Evolutionary conservation across 352 stramenopile genomes (phyloP).

Genomic region (Pythium dissotocum): DNA sequence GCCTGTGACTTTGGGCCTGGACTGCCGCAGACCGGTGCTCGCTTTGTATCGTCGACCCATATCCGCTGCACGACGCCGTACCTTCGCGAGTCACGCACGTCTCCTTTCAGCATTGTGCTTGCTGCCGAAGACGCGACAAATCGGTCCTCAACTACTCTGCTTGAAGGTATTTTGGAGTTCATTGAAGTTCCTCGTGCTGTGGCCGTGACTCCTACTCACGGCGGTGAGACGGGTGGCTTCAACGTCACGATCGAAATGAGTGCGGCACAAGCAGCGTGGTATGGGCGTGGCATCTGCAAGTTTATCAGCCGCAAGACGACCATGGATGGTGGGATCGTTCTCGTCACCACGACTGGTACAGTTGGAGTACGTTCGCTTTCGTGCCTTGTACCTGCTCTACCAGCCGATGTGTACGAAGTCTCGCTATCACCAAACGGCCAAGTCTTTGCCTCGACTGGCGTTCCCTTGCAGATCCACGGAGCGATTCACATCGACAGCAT

Average conservation of each 20-base stretch:
- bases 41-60: conserved; percentile 23
- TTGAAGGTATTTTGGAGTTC: conserved; percentile 24
- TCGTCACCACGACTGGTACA: not conserved
- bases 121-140: not conserved
- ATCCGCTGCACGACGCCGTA: conserved; percentile 16
- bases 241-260: conserved; percentile 15
- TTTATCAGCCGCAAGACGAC: conserved; percentile 3
- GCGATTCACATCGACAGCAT: conserved; percentile 5
- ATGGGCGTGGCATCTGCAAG: conserved; percentile 9
- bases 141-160: not conserved
- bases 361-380: not conserved
- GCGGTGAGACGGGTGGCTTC: conserved; percentile 4
- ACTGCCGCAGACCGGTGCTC: not conserved
- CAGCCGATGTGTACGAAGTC: conserved; percentile 9
- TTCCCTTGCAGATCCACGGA: conserved; percentile 14
- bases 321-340: not conserved
- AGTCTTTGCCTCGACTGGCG: conserved; percentile 18
- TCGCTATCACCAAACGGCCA: conserved; percentile 26
- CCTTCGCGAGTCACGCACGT: not conserved
- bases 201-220: conserved; percentile 5
- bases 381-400: conserved; percentile 20
- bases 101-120: conserved; percentile 10
- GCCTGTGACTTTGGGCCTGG: conserved; percentile 22
- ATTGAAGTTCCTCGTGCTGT: conserved; percentile 1
- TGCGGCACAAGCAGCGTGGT: not conserved